Evolutionary conservation across 108 stramenopile species (phyloP).

Genomic region (Pseudonitzschia delicatissima): DNA sequence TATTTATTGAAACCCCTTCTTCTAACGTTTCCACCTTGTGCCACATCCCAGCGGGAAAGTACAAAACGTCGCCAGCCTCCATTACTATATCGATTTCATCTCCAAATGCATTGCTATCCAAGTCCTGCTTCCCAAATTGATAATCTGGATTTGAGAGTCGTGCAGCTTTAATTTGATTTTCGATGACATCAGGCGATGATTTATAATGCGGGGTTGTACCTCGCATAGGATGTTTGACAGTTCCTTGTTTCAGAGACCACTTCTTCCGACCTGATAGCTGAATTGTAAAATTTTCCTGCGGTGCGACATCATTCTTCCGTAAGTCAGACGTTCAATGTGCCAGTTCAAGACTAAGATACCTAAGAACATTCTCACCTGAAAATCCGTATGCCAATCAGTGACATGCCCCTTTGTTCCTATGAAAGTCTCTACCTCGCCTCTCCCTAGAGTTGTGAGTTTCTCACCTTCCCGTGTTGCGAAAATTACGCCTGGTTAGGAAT

Average conservation of each 20-base stretch:
- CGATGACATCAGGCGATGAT: conserved; percentile 59
- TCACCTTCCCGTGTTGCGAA: background rate
- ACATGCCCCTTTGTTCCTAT: conserved; percentile 47
- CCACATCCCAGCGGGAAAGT: conserved; percentile 91
- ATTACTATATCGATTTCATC: conserved; percentile 45
- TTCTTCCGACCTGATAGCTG: conserved; percentile 80
- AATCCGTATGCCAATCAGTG: conserved; percentile 89
- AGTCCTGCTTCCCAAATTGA: conserved; percentile 52
- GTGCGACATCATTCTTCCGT: background rate
- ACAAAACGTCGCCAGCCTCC: conserved; percentile 85
- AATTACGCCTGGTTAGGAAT: background rate
- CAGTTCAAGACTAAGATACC: too few relatives aligned
- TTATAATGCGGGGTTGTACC: conserved; percentile 89
- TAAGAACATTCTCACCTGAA: conserved; percentile 43
- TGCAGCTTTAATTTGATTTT: conserved; percentile 84
- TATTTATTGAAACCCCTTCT: conserved; percentile 83
- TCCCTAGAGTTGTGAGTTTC: conserved; percentile 42
- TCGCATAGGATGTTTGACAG: conserved; percentile 65
- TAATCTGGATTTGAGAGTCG: conserved; percentile 42
- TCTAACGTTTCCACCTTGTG: conserved; percentile 84
- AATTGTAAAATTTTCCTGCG: conserved; percentile 87
- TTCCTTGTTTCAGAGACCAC: conserved; percentile 77
- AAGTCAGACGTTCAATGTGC: background rate
- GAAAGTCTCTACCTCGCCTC: conserved; percentile 92
- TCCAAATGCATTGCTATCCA: conserved; percentile 53